Evolutionary conservation across 2,329 filamentous ascomycete genomes (phyloP), one percentile per base, ranked within the genome.

Genomic region (Arthroderma sp.): DNA sequence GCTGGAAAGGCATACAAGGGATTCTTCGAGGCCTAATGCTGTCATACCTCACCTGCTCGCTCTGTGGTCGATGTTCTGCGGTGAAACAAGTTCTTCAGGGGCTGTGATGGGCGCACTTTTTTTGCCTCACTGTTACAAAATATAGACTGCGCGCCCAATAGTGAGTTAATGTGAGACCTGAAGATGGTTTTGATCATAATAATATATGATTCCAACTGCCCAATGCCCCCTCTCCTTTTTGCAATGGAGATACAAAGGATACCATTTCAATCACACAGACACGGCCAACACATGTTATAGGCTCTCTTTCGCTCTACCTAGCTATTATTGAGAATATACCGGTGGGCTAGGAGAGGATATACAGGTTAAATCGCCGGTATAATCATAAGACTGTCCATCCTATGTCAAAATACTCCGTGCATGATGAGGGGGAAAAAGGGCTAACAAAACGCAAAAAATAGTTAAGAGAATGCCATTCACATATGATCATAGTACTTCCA

Each of bases 401-500:
- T 43, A 43, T 43, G 39, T 43, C 15, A 21, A 43, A 15, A 21
- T 7, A 43, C n/a, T n/a, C n/a, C n/a, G n/a, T n/a, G n/a, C 15
- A 43, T 15, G 19, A 43, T 43, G 39, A 43, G 13, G 23, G 23
- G n/a, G 19, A 21, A 28, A 17, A 51, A 51, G 2, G 5, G 3
- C 23, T 33, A 51, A 7, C 15, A 19, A 13, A 19, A 43, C 4
- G 6, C n/a, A 49, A 31, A 17, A 25, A 33, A 33, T 17, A 4
- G 25, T 17, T n/a, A 28, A 7, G 19, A 31, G 11, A 51, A 33
- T 7, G 25, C 51, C 23, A 13, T 33, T 17, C 49, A 56, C 25
- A 38, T 56, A 56, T 66, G 70, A 74, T 66, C 72, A 81, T 90
- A 96, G 2, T 87, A 83, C 64, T 84, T 84, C 91, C 91, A 97